Percentiles rank a stretch among this genome's conserved stretches.
phyloP scores from a whole-genome alignment of 164 flowering plant genomes.

The Kingdonia uniflora region DNA sequence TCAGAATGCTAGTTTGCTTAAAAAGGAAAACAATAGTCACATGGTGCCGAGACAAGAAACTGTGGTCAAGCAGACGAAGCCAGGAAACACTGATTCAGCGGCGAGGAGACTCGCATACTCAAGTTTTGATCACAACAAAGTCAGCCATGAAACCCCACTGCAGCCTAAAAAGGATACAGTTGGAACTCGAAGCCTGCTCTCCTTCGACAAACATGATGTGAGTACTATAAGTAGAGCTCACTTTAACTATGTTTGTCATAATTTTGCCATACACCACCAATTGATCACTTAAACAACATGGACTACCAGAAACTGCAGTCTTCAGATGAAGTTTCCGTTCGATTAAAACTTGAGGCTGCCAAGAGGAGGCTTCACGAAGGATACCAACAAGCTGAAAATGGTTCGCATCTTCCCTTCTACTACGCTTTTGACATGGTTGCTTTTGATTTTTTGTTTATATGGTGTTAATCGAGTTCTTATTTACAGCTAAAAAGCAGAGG shows the following conservation, averaged over 20 bases:
- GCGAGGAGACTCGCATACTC: slow-evolving; percentile 44
- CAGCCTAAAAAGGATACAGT: slow-evolving; percentile 27
- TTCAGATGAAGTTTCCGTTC: slow-evolving; percentile 32
- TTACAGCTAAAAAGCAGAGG: slow-evolving; percentile 77
- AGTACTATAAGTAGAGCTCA: slow-evolving; percentile 6
- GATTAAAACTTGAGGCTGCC: slow-evolving; percentile 47
- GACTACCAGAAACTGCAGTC: slow-evolving; percentile 31
- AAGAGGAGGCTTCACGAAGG: slow-evolving; percentile 68
- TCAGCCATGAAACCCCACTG: slow-evolving; percentile 18
- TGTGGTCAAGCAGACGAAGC: slow-evolving; percentile 29
- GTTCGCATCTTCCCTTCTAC: slow-evolving; percentile 17
- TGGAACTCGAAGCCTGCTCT: slow-evolving; percentile 26
- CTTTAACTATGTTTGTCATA: background rate
- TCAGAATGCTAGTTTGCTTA: slow-evolving; percentile 11
- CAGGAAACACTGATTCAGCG: slow-evolving; percentile 27
- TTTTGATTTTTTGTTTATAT: background rate
- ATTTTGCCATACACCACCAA: too few species aligned
- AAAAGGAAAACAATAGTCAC: slow-evolving; percentile 32
- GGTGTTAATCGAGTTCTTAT: background rate
- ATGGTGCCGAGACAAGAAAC: slow-evolving; percentile 28
- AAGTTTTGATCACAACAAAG: slow-evolving; percentile 24
- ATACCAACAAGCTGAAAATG: slow-evolving; percentile 74
- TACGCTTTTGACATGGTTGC: background rate
- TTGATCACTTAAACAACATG: background rate
- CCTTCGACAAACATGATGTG: slow-evolving; percentile 34